Conservation (phyloP, 768 basidiomycete genomes). For the Harrya chromipes region DNA sequence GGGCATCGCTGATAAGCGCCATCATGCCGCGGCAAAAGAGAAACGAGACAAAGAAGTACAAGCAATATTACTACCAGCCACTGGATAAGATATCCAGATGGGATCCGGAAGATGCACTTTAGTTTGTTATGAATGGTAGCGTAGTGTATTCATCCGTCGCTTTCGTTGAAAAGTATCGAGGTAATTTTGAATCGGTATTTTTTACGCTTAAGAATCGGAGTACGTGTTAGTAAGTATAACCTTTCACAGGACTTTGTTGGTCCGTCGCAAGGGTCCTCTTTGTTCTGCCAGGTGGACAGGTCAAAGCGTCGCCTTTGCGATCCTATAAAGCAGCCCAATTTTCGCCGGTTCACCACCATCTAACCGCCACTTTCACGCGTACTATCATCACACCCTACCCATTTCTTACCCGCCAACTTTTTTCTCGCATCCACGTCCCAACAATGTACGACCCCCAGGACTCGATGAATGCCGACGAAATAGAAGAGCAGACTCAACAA, state of each 20-base stretch:
- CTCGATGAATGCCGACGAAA: conserved; percentile 25
- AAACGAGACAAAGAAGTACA: conserved; percentile 77
- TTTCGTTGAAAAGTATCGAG: conserved; percentile 9
- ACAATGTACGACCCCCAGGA: conserved; percentile 22
- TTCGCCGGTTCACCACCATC: not conserved
- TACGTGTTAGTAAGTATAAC: not conserved
- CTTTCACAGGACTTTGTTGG: conserved; percentile 20
- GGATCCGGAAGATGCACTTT: conserved; percentile 64
- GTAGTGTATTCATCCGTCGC: conserved; percentile 6
- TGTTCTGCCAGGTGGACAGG: conserved; percentile 19
- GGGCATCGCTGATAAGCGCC: conserved; percentile 61
- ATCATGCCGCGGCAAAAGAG: conserved; percentile 79
- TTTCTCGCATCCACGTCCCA: not conserved
- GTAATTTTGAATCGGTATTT: conserved; percentile 11
- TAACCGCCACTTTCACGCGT: too few species aligned
- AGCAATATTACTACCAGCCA: conserved; percentile 81
- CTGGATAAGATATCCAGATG: conserved; percentile 68
- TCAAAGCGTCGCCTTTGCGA: conserved; percentile 5
- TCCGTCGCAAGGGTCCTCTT: not conserved
- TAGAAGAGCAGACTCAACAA: conserved; percentile 36
- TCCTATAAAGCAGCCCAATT: conserved; percentile 18
- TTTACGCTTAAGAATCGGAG: too few species aligned
- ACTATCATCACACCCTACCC: too few species aligned
- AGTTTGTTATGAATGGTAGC: conserved; percentile 7
- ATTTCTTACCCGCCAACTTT: not conserved